Evolutionary conservation across 1,284 basidiomycete genomes (phyloP), one percentile per base, ranked within the genome.

Genomic region (Grifola frondosa): DNA sequence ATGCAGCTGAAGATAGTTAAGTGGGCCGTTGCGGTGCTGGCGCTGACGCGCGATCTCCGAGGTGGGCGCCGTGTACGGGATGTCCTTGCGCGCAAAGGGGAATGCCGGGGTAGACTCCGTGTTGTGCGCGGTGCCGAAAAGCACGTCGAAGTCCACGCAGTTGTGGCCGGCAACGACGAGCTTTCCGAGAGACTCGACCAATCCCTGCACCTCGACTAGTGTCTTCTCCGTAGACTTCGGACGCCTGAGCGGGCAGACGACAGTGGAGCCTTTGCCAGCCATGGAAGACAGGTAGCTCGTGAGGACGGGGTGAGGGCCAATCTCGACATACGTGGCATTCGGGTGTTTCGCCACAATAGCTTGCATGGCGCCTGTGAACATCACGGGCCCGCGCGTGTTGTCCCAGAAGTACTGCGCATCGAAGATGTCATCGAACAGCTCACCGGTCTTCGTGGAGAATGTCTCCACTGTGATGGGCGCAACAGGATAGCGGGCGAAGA

Each of bases 371-470:
- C 57, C 31, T 0, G 48, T 38, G 49, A 70, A 69, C 11, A 42
- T 40, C 13, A 70, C 68, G 2, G 66, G 60, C 3, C 55, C 43
- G 15, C 59, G 54, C 5, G 58, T 57, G 40, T 59, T 63, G n/a
- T 54, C 42, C 68, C 68, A 70, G 35, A 61, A 63, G 46, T 70
- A 70, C n/a, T 66, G 49, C 17, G 55, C 44, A 15, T 54, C 49
- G 31, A 59, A 58, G 0, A 37, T 29, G 1, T 38, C 22, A 16
- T 44, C 41, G 30, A 50, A 37, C 48, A 57, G 12, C 36, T 47
- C 20, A 54, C 58, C 61, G 12, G 59, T 56, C 15, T 50, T 44
- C 10, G 56, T 57, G 11, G 62, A 63, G 44, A 56, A 62, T 9
- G 50, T 54, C 20, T 40, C 40, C 10, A 54, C 46, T 1, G 33